Evolutionary conservation across 345 rosid species (phyloP), one percentile per base, ranked within the genome.

Genomic region (Salix exigua): DNA sequence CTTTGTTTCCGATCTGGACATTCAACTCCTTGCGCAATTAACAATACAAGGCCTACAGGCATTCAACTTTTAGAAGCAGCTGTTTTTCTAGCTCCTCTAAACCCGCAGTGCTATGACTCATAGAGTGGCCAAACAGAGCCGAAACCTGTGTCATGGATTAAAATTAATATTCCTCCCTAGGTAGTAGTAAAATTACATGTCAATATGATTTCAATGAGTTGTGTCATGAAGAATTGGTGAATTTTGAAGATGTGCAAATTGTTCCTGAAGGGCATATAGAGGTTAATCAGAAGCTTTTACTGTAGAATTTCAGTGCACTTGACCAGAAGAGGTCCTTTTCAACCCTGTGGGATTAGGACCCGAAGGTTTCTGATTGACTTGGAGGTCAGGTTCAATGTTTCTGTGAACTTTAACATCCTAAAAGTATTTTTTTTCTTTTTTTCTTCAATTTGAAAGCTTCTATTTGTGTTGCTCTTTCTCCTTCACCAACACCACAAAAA

Each of bases 261-360:
- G 68, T 1, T 31, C 21, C 35, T 33, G 35, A 33, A 33, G 35
- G 35, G 35, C 23, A 44, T 25, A 19, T 4, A 7, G 10, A 19
- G 11, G 0, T 66, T 8, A 53, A 6, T 35, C 25, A 66, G 16
- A 6, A 25, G 38, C 35, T 33, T 33, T 33, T 0, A 33, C 0
- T 25, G 58, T 14, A 68, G 21, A 25, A 44, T 55, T 25, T 42
- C 55, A 13, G 30, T 23, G 51, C 66, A 26, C 61, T 51, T 75
- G 70, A 37, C 44, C 72, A 53, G 68, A 60, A 11, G 44, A 50
- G 42, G 81, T 81, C 81, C 63, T 67, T 78, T 78, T 82, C 81
- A n/a, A 18, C 12, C 23, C 60, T 53, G 23, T 53, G 2, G 60
- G 60, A 53, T 53, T 53, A 19, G 25, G 60, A 53, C 60, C 21